These are phyloP conservation scores for Senna tora DNA, from an alignment of 306 rosid species.

Conservation along the genomic window DNA sequence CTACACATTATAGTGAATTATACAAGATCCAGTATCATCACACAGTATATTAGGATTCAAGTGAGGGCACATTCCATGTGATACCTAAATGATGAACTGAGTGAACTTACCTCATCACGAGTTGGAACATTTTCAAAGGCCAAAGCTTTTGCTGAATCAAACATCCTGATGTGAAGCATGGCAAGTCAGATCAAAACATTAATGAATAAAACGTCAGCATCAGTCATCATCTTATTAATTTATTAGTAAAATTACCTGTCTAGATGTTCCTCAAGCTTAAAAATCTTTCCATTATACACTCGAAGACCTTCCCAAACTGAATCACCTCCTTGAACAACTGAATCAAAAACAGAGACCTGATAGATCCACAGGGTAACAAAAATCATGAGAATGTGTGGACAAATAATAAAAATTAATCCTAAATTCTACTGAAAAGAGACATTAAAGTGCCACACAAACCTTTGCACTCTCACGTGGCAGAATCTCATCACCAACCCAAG, in stretches of 20 bases:
- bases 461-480: constrained; percentile 80
- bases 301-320: constrained; percentile 96
- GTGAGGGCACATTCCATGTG: constrained; percentile 8
- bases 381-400: constrained; percentile 32
- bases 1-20: constrained; percentile 17
- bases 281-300: constrained; percentile 73
- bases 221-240: constrained; percentile 2
- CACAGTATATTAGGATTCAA: constrained; percentile 10
- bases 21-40: constrained; percentile 29
- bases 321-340: constrained; percentile 93
- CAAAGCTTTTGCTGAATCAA: constrained; percentile 90
- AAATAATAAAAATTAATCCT: constrained; percentile 25
- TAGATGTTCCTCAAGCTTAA: constrained; percentile 87
- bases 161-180: constrained; percentile 55
- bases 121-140: constrained; percentile 78
- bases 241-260: constrained; percentile 60
- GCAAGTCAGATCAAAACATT: constrained; percentile 12
- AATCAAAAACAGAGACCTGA: constrained; percentile 88
- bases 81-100: constrained; percentile 10
- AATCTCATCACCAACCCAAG: constrained; percentile 89
- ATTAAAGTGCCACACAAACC: constrained; percentile 45
- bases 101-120: constrained; percentile 63
- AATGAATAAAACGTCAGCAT: constrained; percentile 1
- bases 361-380: constrained; percentile 33
- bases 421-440: constrained; percentile 18